Base-by-base conservation (phyloP, 768 basidiomycete genomes). In the Chlorophyllum brunneum region DNA sequence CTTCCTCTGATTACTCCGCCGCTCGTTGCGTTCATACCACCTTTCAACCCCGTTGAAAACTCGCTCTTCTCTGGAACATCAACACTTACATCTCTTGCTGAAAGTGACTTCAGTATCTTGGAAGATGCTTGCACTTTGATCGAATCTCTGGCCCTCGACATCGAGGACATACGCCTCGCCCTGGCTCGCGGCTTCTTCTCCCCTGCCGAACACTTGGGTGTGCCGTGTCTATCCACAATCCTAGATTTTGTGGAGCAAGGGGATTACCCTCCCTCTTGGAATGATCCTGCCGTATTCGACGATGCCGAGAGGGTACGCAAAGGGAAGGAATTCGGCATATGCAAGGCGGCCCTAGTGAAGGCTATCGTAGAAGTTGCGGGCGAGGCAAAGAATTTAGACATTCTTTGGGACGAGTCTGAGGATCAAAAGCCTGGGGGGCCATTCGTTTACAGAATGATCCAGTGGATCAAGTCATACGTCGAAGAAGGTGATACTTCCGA, bases 291-390 rank as follows among this genome's bases (percentile, higher is more conserved):
- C 15, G 43, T 70, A 6, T 66, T 73, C 33, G 68, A 67, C 1
- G 83, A 82, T 31, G 61, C 70, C 39, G 81, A 88, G 51, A 71
- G 72, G 54, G 73, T 75, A 54, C 69, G 73, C 42, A 85, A 80
- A 67, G 81, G 88, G 64, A 86, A 86, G 63, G 76, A 78, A 2
- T 87, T 95, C 56, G 82, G 84, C 58, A 79, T 85, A 24, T 91
- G 90, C 70, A 95, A 94, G 68, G 87, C 85, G 3, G 91, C 89
- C 0, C 72, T 93, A 7, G 85, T 93, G 66, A 92, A 92, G 60
- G 81, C 86, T 2, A 80, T 94, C 13, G 90, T 95, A 24, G 92
- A 92, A 61, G 82, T 88, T 34, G 82, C 89, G 7, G 91, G 90
- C 33, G 88, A 92, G 63, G 86, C 88, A 56, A 80, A 77, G 57